A percentile compares a stretch with the other conserved stretches of the same genome.
phyloP scores from a whole-genome alignment of 1,284 basidiomycete species.

The Rhodotorula mucilaginosa region DNA sequence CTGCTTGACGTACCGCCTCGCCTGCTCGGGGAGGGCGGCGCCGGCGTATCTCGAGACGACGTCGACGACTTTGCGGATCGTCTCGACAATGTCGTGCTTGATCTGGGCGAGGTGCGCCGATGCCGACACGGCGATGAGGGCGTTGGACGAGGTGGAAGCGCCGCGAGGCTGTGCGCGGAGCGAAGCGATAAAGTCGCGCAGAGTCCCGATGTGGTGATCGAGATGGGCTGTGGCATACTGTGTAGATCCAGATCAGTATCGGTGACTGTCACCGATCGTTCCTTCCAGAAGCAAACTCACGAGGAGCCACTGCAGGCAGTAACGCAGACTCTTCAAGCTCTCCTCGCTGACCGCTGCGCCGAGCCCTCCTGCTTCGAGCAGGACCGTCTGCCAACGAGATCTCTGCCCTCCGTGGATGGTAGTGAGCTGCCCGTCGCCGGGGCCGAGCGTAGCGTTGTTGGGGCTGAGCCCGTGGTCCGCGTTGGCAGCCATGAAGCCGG shows the following conservation, averaged over 20 bases:
- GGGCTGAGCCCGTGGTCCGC: background rate
- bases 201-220: constrained; percentile 77
- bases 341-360: constrained; percentile 84
- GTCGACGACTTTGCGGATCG: constrained; percentile 81
- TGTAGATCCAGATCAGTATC: background rate
- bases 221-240: constrained; percentile 84
- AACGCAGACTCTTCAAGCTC: constrained; percentile 79
- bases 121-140: constrained; percentile 56
- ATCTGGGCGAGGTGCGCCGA: constrained; percentile 68
- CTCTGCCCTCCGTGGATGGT: constrained; percentile 51
- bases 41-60: constrained; percentile 84
- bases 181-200: constrained; percentile 74
- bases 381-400: constrained; percentile 75
- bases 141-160: constrained; percentile 46
- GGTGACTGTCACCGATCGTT: background rate
- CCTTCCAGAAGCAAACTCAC: constrained; percentile 50
- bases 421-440: constrained; percentile 42
- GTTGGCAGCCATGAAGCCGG: background rate
- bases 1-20: constrained; percentile 68
- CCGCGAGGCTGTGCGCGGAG: constrained; percentile 51
- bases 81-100: constrained; percentile 76
- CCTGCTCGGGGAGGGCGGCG: constrained; percentile 76
- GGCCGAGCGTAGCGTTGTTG: constrained; percentile 12
- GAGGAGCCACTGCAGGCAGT: constrained; percentile 85
- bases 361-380: constrained; percentile 79